Conservation (phyloP, 2,329 filamentous ascomycete species). For the Gnomoniopsis smithogilvyi region DNA sequence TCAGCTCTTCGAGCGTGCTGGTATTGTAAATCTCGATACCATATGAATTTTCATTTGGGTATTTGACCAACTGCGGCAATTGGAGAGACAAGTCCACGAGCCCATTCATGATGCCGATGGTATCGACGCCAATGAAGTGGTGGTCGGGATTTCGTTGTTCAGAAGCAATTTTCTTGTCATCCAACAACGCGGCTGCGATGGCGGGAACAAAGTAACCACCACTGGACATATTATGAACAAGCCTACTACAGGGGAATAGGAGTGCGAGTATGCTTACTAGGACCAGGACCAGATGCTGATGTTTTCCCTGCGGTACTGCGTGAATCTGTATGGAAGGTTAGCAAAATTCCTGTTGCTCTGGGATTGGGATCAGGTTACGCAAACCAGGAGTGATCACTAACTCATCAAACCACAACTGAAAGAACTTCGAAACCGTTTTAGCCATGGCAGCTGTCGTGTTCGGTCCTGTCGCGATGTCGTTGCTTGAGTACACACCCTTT, state of each 20-base stretch:
- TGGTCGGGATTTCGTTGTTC: not conserved
- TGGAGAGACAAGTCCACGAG: constrained; percentile 14
- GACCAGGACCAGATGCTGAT: constrained; percentile 2
- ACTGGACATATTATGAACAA: constrained; percentile 4
- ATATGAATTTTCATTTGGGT: constrained; percentile 17
- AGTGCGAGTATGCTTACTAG: constrained; percentile 17
- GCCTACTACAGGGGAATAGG: not conserved
- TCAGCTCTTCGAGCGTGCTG: not conserved
- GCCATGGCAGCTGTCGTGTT: not conserved
- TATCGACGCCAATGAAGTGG: constrained; percentile 16
- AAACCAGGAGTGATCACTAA: not conserved
- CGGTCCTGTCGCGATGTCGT: not conserved
- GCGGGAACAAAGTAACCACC: constrained; percentile 20
- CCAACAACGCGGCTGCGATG: constrained; percentile 15
- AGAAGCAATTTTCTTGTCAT: not conserved
- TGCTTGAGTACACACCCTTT: not conserved
- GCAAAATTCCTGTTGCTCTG: not conserved
- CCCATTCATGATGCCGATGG: constrained; percentile 17
- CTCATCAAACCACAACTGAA: not conserved
- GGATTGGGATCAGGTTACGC: not conserved
- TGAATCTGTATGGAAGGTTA: not conserved
- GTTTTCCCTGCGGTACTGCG: not conserved
- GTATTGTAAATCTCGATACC: constrained; percentile 5
- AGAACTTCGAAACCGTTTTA: not conserved
- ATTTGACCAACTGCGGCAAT: not conserved